Conservation (phyloP, 495 filamentous ascomycete species). For the Aspergillus diversus region DNA sequence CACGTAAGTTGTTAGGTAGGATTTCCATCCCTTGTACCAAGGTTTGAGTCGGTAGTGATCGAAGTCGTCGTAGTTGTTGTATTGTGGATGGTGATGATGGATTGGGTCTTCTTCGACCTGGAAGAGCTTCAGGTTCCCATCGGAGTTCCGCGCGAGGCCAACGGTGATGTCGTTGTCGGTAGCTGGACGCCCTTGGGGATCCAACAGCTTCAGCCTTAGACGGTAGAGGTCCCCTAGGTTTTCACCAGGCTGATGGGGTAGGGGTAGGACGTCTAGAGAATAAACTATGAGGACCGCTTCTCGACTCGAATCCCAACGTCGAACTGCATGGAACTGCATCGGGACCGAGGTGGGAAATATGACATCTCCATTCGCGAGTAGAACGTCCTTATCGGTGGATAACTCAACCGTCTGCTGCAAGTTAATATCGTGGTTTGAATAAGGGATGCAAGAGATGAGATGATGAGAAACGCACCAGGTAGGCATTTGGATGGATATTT, state of each 20-base stretch:
- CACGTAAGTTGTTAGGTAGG: conserved; percentile 7
- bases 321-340: conserved; percentile 38
- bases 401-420: conserved; percentile 41
- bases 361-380: conserved; percentile 46
- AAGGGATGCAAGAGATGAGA: conserved; percentile 1
- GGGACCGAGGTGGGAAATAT: conserved; percentile 46
- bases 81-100: conserved; percentile 6
- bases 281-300: conserved; percentile 31
- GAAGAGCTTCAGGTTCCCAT: conserved; percentile 29
- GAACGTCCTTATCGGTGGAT: conserved; percentile 39
- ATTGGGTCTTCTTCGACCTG: conserved; percentile 28
- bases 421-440: background rate
- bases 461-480: conserved; percentile 26
- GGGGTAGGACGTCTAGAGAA: conserved; percentile 31
- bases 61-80: conserved; percentile 1
- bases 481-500: conserved; percentile 22
- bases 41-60: background rate
- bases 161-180: conserved; percentile 56
- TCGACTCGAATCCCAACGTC: conserved; percentile 20
- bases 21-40: background rate
- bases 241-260: conserved; percentile 26
- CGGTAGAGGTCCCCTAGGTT: conserved; percentile 28
- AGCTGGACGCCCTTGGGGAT: conserved; percentile 50
- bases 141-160: conserved; percentile 52
- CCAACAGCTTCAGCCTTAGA: conserved; percentile 32